A percentile compares a stretch with the other conserved stretches of the same genome.
These are phyloP conservation scores for Microcyclosporella mali DNA, from an alignment of 2,329 filamentous ascomycete species.

Conservation along the genomic window DNA sequence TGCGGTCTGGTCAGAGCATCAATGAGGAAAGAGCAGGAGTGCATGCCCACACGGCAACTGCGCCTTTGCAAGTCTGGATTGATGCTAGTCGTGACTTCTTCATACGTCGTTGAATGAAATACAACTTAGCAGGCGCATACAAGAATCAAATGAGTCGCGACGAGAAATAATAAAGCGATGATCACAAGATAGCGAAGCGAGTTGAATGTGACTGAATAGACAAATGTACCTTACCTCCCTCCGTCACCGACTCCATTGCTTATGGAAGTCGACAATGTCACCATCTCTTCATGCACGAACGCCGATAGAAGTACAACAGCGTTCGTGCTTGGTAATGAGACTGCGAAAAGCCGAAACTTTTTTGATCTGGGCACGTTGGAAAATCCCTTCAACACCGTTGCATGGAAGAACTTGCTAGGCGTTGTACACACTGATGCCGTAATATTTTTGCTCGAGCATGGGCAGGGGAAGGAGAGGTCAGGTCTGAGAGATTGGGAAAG, in stretches of 20 bases:
- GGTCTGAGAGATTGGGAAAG: constrained; percentile 2
- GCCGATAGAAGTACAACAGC: constrained; percentile 43
- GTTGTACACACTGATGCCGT: constrained; percentile 69
- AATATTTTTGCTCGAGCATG: constrained; percentile 4
- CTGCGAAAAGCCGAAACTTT: constrained; percentile 30
- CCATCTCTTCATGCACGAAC: constrained; percentile 60
- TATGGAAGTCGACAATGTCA: constrained; percentile 38
- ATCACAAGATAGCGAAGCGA: too few relatives aligned
- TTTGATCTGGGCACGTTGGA: constrained; percentile 57
- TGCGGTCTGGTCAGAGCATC: not conserved
- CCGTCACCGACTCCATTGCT: too few relatives aligned
- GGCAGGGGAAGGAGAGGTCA: constrained; percentile 1
- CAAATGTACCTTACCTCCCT: too few relatives aligned
- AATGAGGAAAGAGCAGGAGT: not conserved
- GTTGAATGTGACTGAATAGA: too few relatives aligned
- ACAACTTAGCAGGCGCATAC: too few relatives aligned
- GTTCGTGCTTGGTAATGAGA: constrained; percentile 62
- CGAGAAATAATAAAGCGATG: too few relatives aligned
- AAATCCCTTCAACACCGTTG: constrained; percentile 60
- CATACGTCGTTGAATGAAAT: too few relatives aligned
- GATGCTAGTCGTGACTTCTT: not conserved
- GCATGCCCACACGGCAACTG: too few relatives aligned
- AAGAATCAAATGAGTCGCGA: too few relatives aligned
- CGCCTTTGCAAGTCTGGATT: too few relatives aligned
- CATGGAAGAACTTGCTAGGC: constrained; percentile 51